Evolutionary conservation across 2,329 filamentous ascomycete species (phyloP).

Genomic region (Neurospora crassa): DNA sequence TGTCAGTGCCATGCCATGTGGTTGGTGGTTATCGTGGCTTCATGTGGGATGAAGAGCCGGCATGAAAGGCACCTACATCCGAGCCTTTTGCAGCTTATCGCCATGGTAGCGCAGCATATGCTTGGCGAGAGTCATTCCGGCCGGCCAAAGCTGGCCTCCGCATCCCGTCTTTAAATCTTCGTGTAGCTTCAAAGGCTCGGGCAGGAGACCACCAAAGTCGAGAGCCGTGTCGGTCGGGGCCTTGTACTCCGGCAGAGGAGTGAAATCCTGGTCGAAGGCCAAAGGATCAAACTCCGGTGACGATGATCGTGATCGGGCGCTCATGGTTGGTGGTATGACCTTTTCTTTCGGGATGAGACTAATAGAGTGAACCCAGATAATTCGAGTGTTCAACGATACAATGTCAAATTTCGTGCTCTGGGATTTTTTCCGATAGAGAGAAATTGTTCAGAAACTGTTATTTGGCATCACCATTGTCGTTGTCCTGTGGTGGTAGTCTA

Average conservation of each 20-base stretch:
- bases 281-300: slow-evolving; percentile 43
- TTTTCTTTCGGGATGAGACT: background rate
- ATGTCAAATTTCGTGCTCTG: background rate
- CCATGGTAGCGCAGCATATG: slow-evolving; percentile 72
- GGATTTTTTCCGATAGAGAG: background rate
- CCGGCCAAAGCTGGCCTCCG: slow-evolving; percentile 90
- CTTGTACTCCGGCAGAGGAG: slow-evolving; percentile 53
- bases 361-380: background rate
- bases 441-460: background rate
- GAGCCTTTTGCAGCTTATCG: slow-evolving; percentile 51
- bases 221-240: slow-evolving; percentile 40
- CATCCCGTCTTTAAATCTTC: slow-evolving; percentile 84
- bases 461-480: background rate
- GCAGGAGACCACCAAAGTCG: slow-evolving; percentile 66
- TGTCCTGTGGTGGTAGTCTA: background rate
- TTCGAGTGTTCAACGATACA: background rate
- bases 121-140: slow-evolving; percentile 77
- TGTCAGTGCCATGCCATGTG: background rate
- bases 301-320: slow-evolving; percentile 21
- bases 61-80: slow-evolving; percentile 52
- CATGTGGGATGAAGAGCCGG: background rate
- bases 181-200: slow-evolving; percentile 61
- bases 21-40: background rate
- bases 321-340: slow-evolving; percentile 2
- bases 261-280: slow-evolving; percentile 42